Evolutionary conservation across 176 grass and related monocot species (phyloP), one percentile per base, ranked within the genome.

Genomic region (Poa pratensis): DNA sequence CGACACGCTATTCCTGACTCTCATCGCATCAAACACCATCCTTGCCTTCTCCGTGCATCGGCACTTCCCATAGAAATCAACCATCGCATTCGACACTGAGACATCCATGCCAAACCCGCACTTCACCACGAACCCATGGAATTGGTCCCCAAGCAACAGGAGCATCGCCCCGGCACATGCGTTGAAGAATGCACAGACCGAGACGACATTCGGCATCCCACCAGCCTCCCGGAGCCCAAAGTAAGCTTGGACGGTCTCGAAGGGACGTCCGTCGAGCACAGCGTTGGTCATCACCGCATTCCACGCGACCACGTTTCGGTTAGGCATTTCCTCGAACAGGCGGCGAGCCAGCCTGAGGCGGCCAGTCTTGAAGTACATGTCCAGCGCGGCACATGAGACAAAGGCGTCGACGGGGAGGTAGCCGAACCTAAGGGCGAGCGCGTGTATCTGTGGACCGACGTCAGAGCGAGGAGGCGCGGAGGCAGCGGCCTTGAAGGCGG

Each of bases 31-130:
- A 77, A 97, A 94, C 45, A 97, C 88, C 11, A 11, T 67, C 77
- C 63, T 85, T 19, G 92, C 94, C 76, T 84, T 89, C 14, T 43
- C 65, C 1, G 69, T 35, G 0, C 87, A 65, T 22, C 85, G 86
- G 54, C 90, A 97, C 80, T 97, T 94, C 20, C 94, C 86, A 61
- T 94, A 94, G 50, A 94, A 97, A 83, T 97, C 94, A 79, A 97
- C 49, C 42, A 94, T 72, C n/a, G 83, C 74, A 52, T 97, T 97
- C 13, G 80, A 75, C 12, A 97, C 88, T 0, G 92, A 94, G 14
- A 90, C 77, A 75, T 92, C 83, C 32, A 7, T 68, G 27, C 63
- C 39, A n/a, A 92, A 90, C 6, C 90, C 90, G 0, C 73, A 87
- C 69, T 85, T 83, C 8, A 87, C 81, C 77, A 87, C 67, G 9